phyloP scores from a whole-genome alignment of 164 flowering plant genomes.

The Buxus sempervirens region DNA sequence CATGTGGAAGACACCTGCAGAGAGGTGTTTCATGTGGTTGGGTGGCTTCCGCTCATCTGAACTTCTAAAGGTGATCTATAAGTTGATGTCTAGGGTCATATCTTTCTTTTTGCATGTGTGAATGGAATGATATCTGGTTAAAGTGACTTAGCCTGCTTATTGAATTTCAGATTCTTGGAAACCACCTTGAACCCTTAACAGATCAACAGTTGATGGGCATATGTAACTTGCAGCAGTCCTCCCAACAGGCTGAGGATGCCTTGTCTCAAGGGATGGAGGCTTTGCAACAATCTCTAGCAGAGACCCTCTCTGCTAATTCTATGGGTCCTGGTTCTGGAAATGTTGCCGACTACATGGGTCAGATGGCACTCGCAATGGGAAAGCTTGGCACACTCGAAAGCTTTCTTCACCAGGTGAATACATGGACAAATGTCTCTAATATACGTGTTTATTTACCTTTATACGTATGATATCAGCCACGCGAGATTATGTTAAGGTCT shows the following conservation, averaged over 20 bases:
- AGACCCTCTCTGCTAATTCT: constrained; percentile 59
- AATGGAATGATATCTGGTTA: background rate
- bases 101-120: background rate
- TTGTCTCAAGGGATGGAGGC: constrained; percentile 96
- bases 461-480: background rate
- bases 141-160: background rate
- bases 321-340: constrained; percentile 58
- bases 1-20: constrained; percentile 91
- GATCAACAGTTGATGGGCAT: constrained; percentile 84
- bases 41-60: constrained; percentile 94
- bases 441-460: background rate
- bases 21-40: constrained; percentile 92
- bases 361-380: constrained; percentile 92
- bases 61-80: constrained; percentile 61
- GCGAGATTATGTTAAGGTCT: background rate
- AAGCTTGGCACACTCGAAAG: constrained; percentile 68
- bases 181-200: constrained; percentile 78
- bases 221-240: constrained; percentile 83
- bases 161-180: constrained; percentile 56
- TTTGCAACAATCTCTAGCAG: constrained; percentile 75
- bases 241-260: constrained; percentile 92
- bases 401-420: constrained; percentile 80
- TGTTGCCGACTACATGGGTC: constrained; percentile 84
- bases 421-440: background rate
- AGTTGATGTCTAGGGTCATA: background rate